Percentiles rank a stretch among this genome's conserved stretches.
Evolutionary conservation across 2,329 filamentous ascomycete species (phyloP).

Genomic region (Rhynchosporium graminicola): DNA sequence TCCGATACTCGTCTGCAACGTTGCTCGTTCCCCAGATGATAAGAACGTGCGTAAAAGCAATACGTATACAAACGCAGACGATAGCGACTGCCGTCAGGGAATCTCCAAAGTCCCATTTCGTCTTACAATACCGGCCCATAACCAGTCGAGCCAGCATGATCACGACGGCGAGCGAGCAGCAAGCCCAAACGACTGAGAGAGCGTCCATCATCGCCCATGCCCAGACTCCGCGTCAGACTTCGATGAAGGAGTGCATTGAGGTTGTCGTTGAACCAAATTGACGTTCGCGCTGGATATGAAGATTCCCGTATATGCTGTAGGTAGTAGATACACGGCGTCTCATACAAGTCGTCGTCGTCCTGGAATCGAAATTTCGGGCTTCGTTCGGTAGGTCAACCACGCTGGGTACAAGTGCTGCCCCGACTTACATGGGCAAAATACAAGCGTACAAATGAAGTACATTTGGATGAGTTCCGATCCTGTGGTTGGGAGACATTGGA

Average conservation of each 20-base stretch:
- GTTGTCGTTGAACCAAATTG: neutral
- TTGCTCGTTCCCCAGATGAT: constrained; percentile 43
- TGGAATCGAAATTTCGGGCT: neutral
- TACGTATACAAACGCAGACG: constrained; percentile 7
- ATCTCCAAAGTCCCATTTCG: constrained; percentile 17
- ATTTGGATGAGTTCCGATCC: neutral
- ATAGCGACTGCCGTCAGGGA: constrained; percentile 13
- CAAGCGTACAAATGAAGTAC: neutral
- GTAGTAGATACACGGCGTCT: neutral
- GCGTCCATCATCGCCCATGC: constrained; percentile 5
- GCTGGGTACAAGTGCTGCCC: neutral
- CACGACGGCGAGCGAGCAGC: constrained; percentile 12
- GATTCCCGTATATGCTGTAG: neutral
- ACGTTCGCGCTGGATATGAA: neutral
- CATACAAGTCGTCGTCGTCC: neutral
- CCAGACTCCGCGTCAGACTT: neutral
- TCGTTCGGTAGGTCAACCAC: neutral
- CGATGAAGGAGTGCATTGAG: neutral
- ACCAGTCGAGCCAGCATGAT: constrained; percentile 16
- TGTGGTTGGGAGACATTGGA: neutral
- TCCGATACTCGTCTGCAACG: constrained; percentile 24
- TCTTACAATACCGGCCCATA: constrained; percentile 11
- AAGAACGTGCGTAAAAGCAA: constrained; percentile 40
- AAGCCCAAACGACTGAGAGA: constrained; percentile 3
- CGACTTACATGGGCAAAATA: neutral